These are phyloP conservation scores for Mycena vitilis DNA, from an alignment of 768 basidiomycete genomes.

Conservation along the genomic window DNA sequence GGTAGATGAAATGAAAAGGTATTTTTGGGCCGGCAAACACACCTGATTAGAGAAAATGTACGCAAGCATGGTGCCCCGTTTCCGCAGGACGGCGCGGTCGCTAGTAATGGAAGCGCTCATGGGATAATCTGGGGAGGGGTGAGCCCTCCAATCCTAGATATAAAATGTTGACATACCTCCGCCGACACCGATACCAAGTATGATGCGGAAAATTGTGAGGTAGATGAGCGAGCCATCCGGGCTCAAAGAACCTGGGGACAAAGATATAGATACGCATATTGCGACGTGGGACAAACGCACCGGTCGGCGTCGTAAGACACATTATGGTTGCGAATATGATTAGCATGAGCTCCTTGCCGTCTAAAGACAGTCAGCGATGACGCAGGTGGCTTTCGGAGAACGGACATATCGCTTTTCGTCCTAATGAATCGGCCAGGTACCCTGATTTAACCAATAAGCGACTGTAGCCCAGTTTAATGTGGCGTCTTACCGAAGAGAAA, in stretches of 20 bases:
- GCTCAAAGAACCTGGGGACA: constrained; percentile 55
- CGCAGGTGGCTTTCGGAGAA: not conserved
- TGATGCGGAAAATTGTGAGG: constrained; percentile 72
- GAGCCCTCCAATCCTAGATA: not conserved
- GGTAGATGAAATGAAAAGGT: not conserved
- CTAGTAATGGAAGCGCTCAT: constrained; percentile 79
- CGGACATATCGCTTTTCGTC: constrained; percentile 75
- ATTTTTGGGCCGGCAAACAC: constrained; percentile 3
- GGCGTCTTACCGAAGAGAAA: constrained; percentile 62
- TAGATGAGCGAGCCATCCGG: constrained; percentile 69
- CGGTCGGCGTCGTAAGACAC: constrained; percentile 73
- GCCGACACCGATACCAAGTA: constrained; percentile 83
- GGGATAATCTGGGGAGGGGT: constrained; percentile 64
- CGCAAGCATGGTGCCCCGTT: constrained; percentile 79
- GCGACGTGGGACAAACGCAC: constrained; percentile 49
- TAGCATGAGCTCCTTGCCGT: constrained; percentile 84
- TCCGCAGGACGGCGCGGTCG: constrained; percentile 72
- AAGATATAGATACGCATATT: not conserved
- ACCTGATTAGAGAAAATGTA: constrained; percentile 74
- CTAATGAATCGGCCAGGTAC: constrained; percentile 73
- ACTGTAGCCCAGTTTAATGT: not conserved
- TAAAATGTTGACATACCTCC: constrained; percentile 46
- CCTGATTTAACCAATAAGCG: constrained; percentile 48
- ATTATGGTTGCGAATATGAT: constrained; percentile 85
- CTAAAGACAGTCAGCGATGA: constrained; percentile 43